Conservation (phyloP, 345 rosid genomes). For the Pugionium cornutum region DNA sequence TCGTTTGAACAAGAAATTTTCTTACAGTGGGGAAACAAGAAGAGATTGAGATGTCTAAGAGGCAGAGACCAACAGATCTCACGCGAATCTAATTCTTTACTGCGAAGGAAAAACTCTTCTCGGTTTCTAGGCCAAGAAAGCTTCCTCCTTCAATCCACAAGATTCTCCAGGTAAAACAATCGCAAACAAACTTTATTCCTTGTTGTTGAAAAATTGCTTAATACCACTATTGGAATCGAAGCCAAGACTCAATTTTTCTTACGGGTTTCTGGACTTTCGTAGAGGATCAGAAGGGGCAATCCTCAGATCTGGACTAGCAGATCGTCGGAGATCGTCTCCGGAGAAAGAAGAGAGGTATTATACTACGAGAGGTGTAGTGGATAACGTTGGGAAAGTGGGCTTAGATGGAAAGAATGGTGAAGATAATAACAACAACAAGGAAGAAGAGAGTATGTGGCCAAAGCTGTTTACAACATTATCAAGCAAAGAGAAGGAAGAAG, state of each 20-base stretch:
- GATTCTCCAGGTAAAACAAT: constrained; percentile 39
- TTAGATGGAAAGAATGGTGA: constrained; percentile 48
- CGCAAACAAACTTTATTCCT: not conserved
- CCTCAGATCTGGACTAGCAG: constrained; percentile 44
- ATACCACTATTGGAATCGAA: not conserved
- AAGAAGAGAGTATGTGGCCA: constrained; percentile 63
- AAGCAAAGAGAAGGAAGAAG: constrained; percentile 89
- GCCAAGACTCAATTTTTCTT: not conserved
- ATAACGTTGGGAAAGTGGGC: constrained; percentile 58
- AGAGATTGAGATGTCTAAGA: constrained; percentile 78
- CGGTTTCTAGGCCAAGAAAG: constrained; percentile 45
- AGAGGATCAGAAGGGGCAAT: constrained; percentile 51
- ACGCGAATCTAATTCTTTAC: constrained; percentile 37
- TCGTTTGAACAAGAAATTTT: constrained; percentile 52
- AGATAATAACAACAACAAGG: constrained; percentile 44
- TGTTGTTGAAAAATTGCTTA: not conserved
- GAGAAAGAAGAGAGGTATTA: constrained; percentile 81
- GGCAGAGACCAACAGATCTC: constrained; percentile 55
- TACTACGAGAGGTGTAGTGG: constrained; percentile 74
- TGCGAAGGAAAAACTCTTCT: constrained; percentile 46
- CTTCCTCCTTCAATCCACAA: constrained; percentile 41
- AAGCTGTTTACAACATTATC: constrained; percentile 65
- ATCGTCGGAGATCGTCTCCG: constrained; percentile 50
- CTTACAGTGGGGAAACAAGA: constrained; percentile 85
- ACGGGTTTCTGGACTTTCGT: not conserved